Evolutionary conservation across 169 alveolate genomes (phyloP), one percentile per base, ranked within the genome.

Genomic region (Cryptosporidium bovis): DNA sequence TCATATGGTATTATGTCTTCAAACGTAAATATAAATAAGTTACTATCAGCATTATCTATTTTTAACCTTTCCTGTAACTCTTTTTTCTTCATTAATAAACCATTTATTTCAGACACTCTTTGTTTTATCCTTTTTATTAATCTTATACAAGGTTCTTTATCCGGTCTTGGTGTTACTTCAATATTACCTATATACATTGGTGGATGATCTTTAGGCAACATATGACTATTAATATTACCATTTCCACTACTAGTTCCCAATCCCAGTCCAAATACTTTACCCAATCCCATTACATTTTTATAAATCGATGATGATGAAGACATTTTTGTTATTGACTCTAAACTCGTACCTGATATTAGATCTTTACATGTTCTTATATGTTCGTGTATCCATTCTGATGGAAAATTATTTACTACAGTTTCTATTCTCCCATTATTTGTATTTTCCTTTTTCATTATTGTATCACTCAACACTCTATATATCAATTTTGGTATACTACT

Each of bases 321-420:
- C 20, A 71, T 10, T 62, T 40, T 77, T 40, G 87, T 24, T 15
- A 77, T 77, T 2, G 18, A n/a, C 20, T 60, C 64, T 51, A 77
- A 40, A n/a, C 87, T 77, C 15, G 53, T 77, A 13, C 87, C 87
- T 58, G 71, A 56, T 15, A 77, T 20, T 16, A 77, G 6, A 10
- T 77, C 87, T 18, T 77, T 77, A 34, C 87, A 77, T 44, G 87
- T 77, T 48, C 71, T 77, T 33, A 62, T 77, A 27, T 77, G 87
- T 20, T 77, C 87, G 31, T 77, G 87, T 77, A 77, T 77, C 87
- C 87, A 77, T 27, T 77, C 87, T 40, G 87, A 77, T 24, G 87
- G 87, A 40, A 77, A 77, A 24, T 77, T 77, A 27, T 46, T 77
- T 29, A 77, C 56, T 7, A 77, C 71, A 5, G 69, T 77, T 60